These are phyloP conservation scores for Phoma sp. DNA, from an alignment of 2,329 filamentous ascomycete genomes.

Conservation along the genomic window DNA sequence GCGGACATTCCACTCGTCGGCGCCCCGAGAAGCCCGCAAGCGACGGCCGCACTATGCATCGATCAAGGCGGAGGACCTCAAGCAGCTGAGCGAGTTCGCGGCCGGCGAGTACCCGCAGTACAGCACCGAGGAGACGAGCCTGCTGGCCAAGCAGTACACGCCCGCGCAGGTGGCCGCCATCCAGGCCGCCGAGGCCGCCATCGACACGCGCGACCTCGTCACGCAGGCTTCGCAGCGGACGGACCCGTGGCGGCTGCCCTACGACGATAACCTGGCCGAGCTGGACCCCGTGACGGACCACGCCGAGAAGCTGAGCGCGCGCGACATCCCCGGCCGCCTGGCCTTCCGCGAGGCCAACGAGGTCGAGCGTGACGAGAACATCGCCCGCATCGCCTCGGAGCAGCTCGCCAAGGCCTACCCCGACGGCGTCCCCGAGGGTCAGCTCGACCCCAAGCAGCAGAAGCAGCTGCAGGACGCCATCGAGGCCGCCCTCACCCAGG, in stretches of 20 bases:
- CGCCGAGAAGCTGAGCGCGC: slow-evolving; percentile 48
- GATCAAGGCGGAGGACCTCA: slow-evolving; percentile 52
- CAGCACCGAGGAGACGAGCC: slow-evolving; percentile 54
- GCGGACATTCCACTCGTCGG: slow-evolving; percentile 51
- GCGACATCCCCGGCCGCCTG: slow-evolving; percentile 32
- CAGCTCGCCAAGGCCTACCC: slow-evolving; percentile 47
- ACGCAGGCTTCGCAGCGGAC: slow-evolving; percentile 73
- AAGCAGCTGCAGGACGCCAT: slow-evolving; percentile 33
- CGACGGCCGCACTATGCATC: slow-evolving; percentile 51
- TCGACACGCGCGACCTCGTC: slow-evolving; percentile 76
- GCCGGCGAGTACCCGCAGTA: slow-evolving; percentile 64
- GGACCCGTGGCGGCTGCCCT: slow-evolving; percentile 71
- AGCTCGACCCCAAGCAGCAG: slow-evolving; percentile 25
- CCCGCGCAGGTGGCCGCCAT: slow-evolving; percentile 82
- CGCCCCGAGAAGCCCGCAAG: slow-evolving; percentile 44
- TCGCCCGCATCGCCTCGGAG: slow-evolving; percentile 41
- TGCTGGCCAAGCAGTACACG: slow-evolving; percentile 73
- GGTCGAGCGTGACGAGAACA: slow-evolving; percentile 41
- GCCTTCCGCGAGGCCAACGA: slow-evolving; percentile 37
- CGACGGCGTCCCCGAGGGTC: slow-evolving; percentile 42
- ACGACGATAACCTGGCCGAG: slow-evolving; percentile 80
- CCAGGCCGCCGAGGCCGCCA: slow-evolving; percentile 77
- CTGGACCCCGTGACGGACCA: slow-evolving; percentile 78
- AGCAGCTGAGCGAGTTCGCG: slow-evolving; percentile 42
- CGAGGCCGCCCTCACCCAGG: slow-evolving; percentile 43